Conservation (phyloP, 2,329 filamentous ascomycete genomes). For the Aureobasidium sp. region DNA sequence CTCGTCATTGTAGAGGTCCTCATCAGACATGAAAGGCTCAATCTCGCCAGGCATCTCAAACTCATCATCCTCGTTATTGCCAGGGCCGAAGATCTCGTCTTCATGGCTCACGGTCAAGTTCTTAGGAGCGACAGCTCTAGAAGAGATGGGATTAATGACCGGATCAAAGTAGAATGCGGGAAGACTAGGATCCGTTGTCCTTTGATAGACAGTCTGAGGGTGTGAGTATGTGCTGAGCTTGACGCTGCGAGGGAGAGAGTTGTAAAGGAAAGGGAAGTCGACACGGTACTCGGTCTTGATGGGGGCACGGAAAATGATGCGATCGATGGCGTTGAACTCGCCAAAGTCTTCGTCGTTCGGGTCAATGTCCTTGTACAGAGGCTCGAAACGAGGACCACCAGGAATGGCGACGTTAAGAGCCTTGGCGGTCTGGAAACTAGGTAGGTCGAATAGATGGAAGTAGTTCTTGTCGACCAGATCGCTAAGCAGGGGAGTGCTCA, state of each 20-base stretch:
- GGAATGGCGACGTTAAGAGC: constrained; percentile 94
- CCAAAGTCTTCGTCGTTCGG: constrained; percentile 99
- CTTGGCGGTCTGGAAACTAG: constrained; percentile 93
- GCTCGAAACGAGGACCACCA: constrained; percentile 94
- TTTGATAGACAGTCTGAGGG: constrained; percentile 86
- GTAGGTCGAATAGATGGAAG: constrained; percentile 92
- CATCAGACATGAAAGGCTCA: constrained; percentile 83
- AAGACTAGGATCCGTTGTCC: constrained; percentile 77
- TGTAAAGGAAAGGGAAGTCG: constrained; percentile 91
- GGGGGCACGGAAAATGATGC: constrained; percentile 94
- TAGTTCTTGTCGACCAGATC: constrained; percentile 96
- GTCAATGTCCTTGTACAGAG: constrained; percentile 96
- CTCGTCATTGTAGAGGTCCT: constrained; percentile 81
- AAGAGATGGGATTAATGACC: constrained; percentile 96
- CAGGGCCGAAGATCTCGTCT: constrained; percentile 82
- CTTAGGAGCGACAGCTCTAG: constrained; percentile 85
- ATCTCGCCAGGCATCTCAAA: constrained; percentile 75
- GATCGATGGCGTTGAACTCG: constrained; percentile 98
- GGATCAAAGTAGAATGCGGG: constrained; percentile 97
- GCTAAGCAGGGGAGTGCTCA: constrained; percentile 84
- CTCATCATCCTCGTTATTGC: constrained; percentile 53
- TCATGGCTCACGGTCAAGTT: constrained; percentile 90
- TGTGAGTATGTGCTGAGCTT: constrained; percentile 90
- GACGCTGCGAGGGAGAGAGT: constrained; percentile 89
- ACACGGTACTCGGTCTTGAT: constrained; percentile 95